Percentiles rank a stretch among this genome's conserved stretches.
Conservation (phyloP, 805 yeast genomes). For the Myxozyma mucilagina region DNA sequence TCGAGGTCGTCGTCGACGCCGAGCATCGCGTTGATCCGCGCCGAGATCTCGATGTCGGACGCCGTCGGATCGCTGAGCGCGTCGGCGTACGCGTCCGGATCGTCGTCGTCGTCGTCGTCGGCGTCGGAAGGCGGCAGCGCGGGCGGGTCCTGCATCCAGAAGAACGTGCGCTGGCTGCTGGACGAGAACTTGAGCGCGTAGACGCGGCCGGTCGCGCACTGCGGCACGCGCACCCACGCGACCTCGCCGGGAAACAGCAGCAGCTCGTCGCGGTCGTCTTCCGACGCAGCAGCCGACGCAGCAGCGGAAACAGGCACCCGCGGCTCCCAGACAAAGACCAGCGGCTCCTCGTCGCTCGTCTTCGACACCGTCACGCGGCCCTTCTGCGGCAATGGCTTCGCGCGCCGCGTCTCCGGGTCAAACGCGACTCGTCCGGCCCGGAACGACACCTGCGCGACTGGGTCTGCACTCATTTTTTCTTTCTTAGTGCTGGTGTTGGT, state of each 20-base stretch:
- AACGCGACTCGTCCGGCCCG: conserved; percentile 77
- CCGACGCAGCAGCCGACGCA: too few relatives aligned
- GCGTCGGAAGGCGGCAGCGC: too few relatives aligned
- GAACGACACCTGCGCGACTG: conserved; percentile 44
- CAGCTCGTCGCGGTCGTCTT: conserved; percentile 54
- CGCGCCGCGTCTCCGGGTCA: conserved; percentile 57
- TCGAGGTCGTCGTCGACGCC: conserved; percentile 42
- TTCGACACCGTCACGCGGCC: conserved; percentile 64
- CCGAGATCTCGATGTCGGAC: conserved; percentile 55
- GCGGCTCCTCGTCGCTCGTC: conserved; percentile 64
- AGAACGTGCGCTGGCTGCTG: conserved; percentile 56
- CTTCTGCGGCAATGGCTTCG: conserved; percentile 69
- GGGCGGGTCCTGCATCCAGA: conserved; percentile 74
- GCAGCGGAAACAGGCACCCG: conserved; percentile 47
- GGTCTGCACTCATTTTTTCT: conserved; percentile 8
- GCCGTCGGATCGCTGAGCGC: conserved; percentile 56
- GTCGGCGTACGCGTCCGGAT: too few relatives aligned
- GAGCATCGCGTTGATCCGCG: conserved; percentile 52
- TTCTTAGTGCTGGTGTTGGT: background rate
- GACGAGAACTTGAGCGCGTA: conserved; percentile 63
- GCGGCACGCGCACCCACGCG: conserved; percentile 65
- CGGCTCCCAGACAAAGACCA: conserved; percentile 72
- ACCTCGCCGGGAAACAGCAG: conserved; percentile 85
- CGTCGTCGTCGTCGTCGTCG: too few relatives aligned
- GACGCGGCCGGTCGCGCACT: conserved; percentile 77